A percentile compares a stretch with the other conserved stretches of the same genome.
Conservation (phyloP, 2,329 filamentous ascomycete species). For the Phialemoniopsis sp. region DNA sequence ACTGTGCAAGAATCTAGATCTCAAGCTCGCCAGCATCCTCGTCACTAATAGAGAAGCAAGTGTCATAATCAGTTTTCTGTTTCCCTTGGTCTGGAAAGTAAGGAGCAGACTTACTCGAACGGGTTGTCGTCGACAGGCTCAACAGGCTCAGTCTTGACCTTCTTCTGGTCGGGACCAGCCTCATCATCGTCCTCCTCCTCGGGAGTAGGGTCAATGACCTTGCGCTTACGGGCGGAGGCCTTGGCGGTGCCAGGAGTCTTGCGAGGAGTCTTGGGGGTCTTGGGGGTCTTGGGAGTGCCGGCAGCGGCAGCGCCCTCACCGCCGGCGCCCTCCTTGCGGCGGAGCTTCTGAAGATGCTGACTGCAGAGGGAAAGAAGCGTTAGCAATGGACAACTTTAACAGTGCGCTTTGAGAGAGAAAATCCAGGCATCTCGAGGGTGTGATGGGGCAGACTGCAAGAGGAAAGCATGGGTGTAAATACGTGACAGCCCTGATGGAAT, state of each 20-base stretch:
- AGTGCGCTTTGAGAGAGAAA: no score
- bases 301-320: slow-evolving; percentile 1
- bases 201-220: slow-evolving; percentile 2
- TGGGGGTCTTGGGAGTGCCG: slow-evolving; percentile 8
- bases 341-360: slow-evolving; percentile 28
- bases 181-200: slow-evolving; percentile 7
- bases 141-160: slow-evolving; percentile 5
- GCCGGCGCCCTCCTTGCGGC: slow-evolving; percentile 17
- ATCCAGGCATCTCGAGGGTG: no score
- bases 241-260: slow-evolving; percentile 6
- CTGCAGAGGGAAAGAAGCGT: slow-evolving; percentile 11
- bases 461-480: slow-evolving; percentile 8
- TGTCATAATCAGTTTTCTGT: no score
- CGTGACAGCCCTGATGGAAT: slow-evolving; percentile 21
- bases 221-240: slow-evolving; percentile 9
- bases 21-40: no score
- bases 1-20: no score
- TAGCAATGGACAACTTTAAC: slow-evolving; percentile 14
- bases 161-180: slow-evolving; percentile 6
- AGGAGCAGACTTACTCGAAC: slow-evolving; percentile 6
- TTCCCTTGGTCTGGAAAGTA: background rate
- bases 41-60: no score
- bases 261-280: slow-evolving; percentile 9
- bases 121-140: slow-evolving; percentile 2
- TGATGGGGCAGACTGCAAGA: background rate